These are phyloP conservation scores for Globisporangium acanthophoron DNA, from an alignment of 352 stramenopile species.

Conservation along the genomic window DNA sequence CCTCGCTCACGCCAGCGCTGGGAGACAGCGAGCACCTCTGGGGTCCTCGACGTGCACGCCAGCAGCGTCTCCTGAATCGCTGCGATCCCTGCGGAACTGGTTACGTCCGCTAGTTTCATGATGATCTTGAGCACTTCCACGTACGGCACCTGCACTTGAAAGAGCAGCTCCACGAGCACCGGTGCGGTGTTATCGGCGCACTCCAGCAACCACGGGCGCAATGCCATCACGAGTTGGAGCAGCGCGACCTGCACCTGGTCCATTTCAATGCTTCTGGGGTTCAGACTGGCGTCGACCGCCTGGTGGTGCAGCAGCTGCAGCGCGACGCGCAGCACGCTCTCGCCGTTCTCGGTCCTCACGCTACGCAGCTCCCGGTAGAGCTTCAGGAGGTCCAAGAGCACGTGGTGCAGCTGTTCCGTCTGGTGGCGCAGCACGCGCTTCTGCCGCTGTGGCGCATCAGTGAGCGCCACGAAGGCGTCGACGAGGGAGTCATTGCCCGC, in stretches of 20 bases:
- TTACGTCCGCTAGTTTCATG: background rate
- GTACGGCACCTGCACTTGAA: background rate
- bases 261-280: background rate
- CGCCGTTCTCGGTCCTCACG: background rate
- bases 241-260: background rate
- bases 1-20: background rate
- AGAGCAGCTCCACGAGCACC: background rate
- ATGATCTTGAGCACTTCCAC: background rate
- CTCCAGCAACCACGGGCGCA: background rate
- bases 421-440: too few species aligned
- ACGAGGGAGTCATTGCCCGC: too few species aligned
- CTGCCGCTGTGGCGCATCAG: too few species aligned
- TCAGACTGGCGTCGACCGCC: background rate
- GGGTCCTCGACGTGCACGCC: background rate
- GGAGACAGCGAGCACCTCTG: background rate
- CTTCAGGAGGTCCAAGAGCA: background rate
- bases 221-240: background rate
- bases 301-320: background rate
- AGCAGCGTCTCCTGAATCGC: background rate
- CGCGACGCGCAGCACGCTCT: background rate
- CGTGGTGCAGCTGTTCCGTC: background rate
- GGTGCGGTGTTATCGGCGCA: background rate
- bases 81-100: background rate
- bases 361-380: background rate
- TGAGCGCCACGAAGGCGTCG: too few species aligned